Percentiles rank a stretch among this genome's conserved stretches.
phyloP scores from a whole-genome alignment of 768 basidiomycete species.

The Lactifluus volemus region DNA sequence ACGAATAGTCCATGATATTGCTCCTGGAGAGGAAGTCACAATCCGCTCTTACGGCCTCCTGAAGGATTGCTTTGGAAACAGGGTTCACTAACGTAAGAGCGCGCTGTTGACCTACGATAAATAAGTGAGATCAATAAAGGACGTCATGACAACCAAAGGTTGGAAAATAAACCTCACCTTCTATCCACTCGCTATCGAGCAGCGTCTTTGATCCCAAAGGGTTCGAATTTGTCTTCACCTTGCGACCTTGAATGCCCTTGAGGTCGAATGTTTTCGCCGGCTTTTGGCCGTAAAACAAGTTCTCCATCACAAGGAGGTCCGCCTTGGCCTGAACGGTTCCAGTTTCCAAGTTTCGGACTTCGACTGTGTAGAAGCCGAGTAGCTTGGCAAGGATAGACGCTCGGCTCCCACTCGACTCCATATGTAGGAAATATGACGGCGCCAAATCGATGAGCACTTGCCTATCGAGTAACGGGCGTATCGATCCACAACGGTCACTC shows the following conservation, averaged over 20 bases:
- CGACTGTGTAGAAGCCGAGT: conserved; percentile 74
- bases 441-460: conserved; percentile 72
- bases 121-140: not conserved
- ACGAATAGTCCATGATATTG: conserved; percentile 88
- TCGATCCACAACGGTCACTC: no score
- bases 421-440: conserved; percentile 72
- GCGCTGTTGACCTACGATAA: conserved; percentile 48
- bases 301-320: conserved; percentile 81
- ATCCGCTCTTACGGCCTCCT: conserved; percentile 59
- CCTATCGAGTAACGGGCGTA: conserved; percentile 28
- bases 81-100: conserved; percentile 58
- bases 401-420: conserved; percentile 57
- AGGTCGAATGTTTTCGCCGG: conserved; percentile 68
- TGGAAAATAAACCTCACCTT: conserved; percentile 33
- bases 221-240: conserved; percentile 42
- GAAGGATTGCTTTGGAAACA: conserved; percentile 63
- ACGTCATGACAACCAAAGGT: not conserved
- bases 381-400: conserved; percentile 71
- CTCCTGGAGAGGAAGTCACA: conserved; percentile 65
- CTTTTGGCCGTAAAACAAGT: conserved; percentile 64
- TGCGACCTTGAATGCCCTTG: conserved; percentile 75
- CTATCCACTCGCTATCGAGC: conserved; percentile 82
- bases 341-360: conserved; percentile 64
- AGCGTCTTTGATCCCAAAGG: conserved; percentile 45
- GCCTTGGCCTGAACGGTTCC: conserved; percentile 56